phyloP scores from a whole-genome alignment of 441 rosid species.

The Bruguiera hainesii region DNA sequence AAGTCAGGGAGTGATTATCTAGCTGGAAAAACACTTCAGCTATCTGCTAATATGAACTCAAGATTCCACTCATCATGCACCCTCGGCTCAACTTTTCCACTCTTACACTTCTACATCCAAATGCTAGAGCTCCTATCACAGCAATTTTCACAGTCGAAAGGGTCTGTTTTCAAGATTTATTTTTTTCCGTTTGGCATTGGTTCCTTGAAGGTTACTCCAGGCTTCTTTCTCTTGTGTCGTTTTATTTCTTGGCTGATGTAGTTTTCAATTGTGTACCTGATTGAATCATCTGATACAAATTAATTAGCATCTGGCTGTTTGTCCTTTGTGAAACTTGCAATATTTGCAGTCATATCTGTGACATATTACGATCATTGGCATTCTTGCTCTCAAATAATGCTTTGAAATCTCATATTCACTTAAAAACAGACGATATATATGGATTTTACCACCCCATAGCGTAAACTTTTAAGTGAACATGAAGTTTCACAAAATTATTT shows the following conservation, averaged over 20 bases:
- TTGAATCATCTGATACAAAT: slow-evolving; percentile 11
- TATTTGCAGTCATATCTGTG: background rate
- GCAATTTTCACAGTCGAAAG: slow-evolving; percentile 9
- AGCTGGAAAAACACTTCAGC: background rate
- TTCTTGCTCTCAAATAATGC: too few species aligned
- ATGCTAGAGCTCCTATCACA: slow-evolving; percentile 17
- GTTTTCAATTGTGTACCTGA: slow-evolving; percentile 22
- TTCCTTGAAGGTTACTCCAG: slow-evolving; percentile 7
- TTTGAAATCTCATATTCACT: too few species aligned
- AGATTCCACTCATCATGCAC: background rate
- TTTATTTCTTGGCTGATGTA: slow-evolving; percentile 17
- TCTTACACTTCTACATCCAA: background rate
- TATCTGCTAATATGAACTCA: slow-evolving; percentile 10
- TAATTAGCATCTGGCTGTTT: background rate
- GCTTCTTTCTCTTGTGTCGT: slow-evolving; percentile 16
- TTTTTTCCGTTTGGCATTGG: slow-evolving; percentile 16
- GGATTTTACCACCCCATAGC: too few species aligned
- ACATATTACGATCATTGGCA: too few species aligned
- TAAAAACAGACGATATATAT: too few species aligned
- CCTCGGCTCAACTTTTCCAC: background rate
- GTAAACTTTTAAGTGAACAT: too few species aligned
- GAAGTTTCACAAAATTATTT: too few species aligned
- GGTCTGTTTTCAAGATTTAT: slow-evolving; percentile 2
- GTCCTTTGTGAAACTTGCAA: background rate
- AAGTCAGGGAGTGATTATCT: slow-evolving; percentile 2